These are phyloP conservation scores for Zalaria obscura DNA, from an alignment of 2,329 filamentous ascomycete genomes.

Conservation along the genomic window DNA sequence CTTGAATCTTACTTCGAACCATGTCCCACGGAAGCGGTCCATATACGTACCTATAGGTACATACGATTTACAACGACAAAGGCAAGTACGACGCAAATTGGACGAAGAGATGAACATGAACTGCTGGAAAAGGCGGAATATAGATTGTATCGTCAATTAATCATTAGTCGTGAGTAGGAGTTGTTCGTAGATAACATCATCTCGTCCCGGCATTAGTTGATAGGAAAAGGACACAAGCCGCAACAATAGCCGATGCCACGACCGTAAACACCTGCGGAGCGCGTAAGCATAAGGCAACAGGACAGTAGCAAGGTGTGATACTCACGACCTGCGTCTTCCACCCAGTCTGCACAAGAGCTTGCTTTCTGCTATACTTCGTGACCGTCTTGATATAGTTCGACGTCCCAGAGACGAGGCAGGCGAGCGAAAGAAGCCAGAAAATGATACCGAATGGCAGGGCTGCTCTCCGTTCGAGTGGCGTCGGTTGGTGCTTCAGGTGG, in stretches of 20 bases:
- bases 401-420: conserved; percentile 64
- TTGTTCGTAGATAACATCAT: not conserved
- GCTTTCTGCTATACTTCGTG: conserved; percentile 63
- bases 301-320: conserved; percentile 4
- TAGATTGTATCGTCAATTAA: too few relatives aligned
- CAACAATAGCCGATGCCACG: conserved; percentile 49
- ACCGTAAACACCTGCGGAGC: conserved; percentile 43
- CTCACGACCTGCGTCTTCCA: conserved; percentile 77
- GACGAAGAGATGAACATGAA: too few relatives aligned
- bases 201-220: conserved; percentile 21
- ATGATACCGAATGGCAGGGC: conserved; percentile 72
- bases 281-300: not conserved
- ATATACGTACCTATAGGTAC: too few relatives aligned
- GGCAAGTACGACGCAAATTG: too few relatives aligned
- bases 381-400: conserved; percentile 79
- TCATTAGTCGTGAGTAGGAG: too few relatives aligned
- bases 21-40: too few relatives aligned
- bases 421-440: conserved; percentile 72
- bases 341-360: conserved; percentile 80
- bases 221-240: conserved; percentile 50
- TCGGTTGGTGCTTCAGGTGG: conserved; percentile 65
- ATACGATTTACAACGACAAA: too few relatives aligned
- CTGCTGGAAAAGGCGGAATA: too few relatives aligned
- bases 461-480: conserved; percentile 56
- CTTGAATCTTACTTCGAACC: too few relatives aligned